Evolutionary conservation across 108 stramenopile species (phyloP).

Genomic region (Cylindrotheca fusiformis): DNA sequence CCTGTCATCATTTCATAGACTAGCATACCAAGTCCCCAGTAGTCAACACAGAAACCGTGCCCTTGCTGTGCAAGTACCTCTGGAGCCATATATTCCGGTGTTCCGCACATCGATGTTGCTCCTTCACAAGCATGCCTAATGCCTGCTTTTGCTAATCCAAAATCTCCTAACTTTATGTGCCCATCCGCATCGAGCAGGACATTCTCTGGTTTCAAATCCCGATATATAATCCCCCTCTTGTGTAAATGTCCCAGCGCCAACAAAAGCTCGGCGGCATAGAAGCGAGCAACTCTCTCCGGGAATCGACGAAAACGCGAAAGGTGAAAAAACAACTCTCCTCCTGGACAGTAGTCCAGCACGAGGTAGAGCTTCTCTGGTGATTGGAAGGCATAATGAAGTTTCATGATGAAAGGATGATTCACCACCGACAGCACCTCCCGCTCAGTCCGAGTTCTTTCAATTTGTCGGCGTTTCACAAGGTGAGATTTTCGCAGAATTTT

Average conservation of each 20-base stretch:
- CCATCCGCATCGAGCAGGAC: conserved; percentile 88
- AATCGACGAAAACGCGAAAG: conserved; percentile 89
- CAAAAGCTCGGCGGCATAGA: conserved; percentile 91
- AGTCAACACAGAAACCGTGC: conserved; percentile 91
- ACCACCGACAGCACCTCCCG: conserved; percentile 88
- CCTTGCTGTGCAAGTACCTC: conserved; percentile 83
- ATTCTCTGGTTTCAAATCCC: conserved; percentile 92
- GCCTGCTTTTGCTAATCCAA: conserved; percentile 86
- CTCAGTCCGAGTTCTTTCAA: conserved; percentile 97
- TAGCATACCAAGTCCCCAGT: conserved; percentile 96
- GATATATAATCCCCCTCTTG: conserved; percentile 83
- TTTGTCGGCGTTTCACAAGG: conserved; percentile 89
- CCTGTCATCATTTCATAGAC: conserved; percentile 98
- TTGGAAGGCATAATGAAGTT: conserved; percentile 90
- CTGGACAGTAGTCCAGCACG: conserved; percentile 96
- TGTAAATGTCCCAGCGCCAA: conserved; percentile 89
- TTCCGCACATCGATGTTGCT: conserved; percentile 94
- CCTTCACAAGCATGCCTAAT: conserved; percentile 84
- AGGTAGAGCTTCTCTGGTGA: conserved; percentile 87
- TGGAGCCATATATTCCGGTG: conserved; percentile 98
- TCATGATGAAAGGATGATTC: conserved; percentile 89
- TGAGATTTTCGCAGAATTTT: conserved; percentile 96
- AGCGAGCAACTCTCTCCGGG: conserved; percentile 90
- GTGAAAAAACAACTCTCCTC: conserved; percentile 97
- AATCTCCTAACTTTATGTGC: conserved; percentile 90